Base-by-base conservation (phyloP, 2,329 filamentous ascomycete species). In the Trichoderma aggressivum region DNA sequence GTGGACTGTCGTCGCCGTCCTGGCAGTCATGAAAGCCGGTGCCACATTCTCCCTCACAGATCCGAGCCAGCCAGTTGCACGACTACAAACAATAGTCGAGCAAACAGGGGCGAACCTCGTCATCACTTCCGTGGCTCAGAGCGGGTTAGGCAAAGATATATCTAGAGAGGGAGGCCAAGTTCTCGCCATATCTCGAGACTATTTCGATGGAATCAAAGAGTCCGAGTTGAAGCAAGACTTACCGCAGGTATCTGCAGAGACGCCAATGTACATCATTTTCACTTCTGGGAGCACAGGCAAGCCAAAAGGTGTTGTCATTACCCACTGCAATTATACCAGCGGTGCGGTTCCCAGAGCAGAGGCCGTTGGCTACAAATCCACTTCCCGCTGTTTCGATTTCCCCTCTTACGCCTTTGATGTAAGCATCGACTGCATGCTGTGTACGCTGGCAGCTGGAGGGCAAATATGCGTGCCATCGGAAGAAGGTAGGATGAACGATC, bases 221-320 rank as follows among this genome's bases (percentile, higher is more conserved):
- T 8, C 39, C 30, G 24, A 34, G 71, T 72, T 8, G 71, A 4
- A 74, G 59, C 43, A 73, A 64, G 43, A 62, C 11, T 75, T 83
- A 1, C 82, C 82, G 0, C 62, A 71, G 0, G 82, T 86, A n/a
- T 78, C 89, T 3, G 74, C 83, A 3, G 77, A 77, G 6, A 78
- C 81, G 1, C 81, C 84, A 10, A 81, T 86, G 39, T 87, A 86
- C 72, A 86, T 90, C 75, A 89, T 90, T 75, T 91, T 90, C 76
- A 91, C 89, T 12, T 90, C 88, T 0, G 89, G 89, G 16, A 90
- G 87, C 72, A 91, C 89, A 0, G 89, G 89, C 7, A 86, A 85
- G 71, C 89, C 89, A 1, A 91, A 91, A 80, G 89, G 89, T 26
- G 88, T 90, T 5, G 82, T 90, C 59, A 81, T 86, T 70, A 82